Evolutionary conservation across 2,329 filamentous ascomycete species (phyloP).

Genomic region (Arthroderma sp.): DNA sequence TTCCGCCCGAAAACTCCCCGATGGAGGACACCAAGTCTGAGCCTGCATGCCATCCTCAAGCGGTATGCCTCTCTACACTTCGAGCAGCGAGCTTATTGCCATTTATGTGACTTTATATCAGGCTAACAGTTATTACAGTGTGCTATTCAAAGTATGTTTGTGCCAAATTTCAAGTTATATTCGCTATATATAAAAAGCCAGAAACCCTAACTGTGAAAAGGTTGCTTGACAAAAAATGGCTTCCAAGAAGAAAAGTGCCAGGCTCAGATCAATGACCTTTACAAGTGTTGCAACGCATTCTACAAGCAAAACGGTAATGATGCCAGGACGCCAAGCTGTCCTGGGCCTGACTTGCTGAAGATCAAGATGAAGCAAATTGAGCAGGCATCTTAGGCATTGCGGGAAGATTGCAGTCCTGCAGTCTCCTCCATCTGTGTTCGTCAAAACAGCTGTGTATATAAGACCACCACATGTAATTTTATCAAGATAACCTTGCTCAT

Average conservation of each 20-base stretch:
- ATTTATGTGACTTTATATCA: neutral
- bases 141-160: conserved; percentile 65
- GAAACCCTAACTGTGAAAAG: conserved; percentile 19
- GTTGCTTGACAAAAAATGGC: conserved; percentile 69
- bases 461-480: neutral
- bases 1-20: too few relatives aligned
- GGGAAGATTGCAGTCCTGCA: too few relatives aligned
- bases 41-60: conserved; percentile 74
- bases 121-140: conserved; percentile 41
- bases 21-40: conserved; percentile 34
- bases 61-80: conserved; percentile 41
- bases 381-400: neutral
- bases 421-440: neutral
- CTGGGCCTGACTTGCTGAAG: conserved; percentile 63
- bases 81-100: neutral
- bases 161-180: neutral
- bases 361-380: conserved; percentile 66
- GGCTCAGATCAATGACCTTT: conserved; percentile 65
- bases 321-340: conserved; percentile 69
- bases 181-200: neutral
- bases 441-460: neutral
- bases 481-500: too few relatives aligned
- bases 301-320: conserved; percentile 67
- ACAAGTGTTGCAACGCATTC: conserved; percentile 85
- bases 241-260: conserved; percentile 80